Conservation (phyloP, 495 filamentous ascomycete genomes). For the Penicillium simplicissimum region DNA sequence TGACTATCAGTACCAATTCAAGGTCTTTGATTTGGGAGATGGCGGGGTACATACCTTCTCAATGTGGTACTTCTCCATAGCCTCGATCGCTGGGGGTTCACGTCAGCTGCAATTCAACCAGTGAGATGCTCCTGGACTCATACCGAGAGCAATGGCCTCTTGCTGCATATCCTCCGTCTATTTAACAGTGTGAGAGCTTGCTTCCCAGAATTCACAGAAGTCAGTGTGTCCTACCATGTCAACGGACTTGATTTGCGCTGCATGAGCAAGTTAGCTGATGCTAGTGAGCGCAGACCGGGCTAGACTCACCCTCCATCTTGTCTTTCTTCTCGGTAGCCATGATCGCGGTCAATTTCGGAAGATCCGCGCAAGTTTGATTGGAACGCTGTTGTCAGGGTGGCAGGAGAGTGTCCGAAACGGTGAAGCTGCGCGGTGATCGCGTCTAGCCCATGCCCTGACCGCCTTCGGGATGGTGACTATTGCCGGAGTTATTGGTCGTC, state of each 20-base stretch:
- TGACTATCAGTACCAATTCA: constrained; percentile 19
- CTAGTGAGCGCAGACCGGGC: constrained; percentile 1
- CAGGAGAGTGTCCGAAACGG: background rate
- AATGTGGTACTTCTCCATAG: constrained; percentile 88
- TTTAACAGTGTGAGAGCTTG: constrained; percentile 20
- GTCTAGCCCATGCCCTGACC: constrained; percentile 4
- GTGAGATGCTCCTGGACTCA: constrained; percentile 27
- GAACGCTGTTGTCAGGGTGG: background rate
- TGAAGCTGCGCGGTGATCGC: constrained; percentile 5
- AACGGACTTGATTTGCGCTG: constrained; percentile 93
- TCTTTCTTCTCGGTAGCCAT: constrained; percentile 63
- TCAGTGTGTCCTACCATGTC: constrained; percentile 75
- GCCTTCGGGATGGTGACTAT: constrained; percentile 17
- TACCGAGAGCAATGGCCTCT: constrained; percentile 92
- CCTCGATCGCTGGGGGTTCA: constrained; percentile 71
- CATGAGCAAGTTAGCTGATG: constrained; percentile 33
- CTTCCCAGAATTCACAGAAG: background rate
- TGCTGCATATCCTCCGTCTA: constrained; percentile 97
- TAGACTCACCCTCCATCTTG: constrained; percentile 66
- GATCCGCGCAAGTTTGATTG: background rate
- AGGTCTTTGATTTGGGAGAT: constrained; percentile 4
- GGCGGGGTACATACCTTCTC: constrained; percentile 69
- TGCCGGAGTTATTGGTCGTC: constrained; percentile 21
- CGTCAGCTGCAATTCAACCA: constrained; percentile 25
- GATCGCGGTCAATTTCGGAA: constrained; percentile 18